These are phyloP conservation scores for Effrenium voratum DNA, from an alignment of 73 alveolate genomes.

Conservation along the genomic window DNA sequence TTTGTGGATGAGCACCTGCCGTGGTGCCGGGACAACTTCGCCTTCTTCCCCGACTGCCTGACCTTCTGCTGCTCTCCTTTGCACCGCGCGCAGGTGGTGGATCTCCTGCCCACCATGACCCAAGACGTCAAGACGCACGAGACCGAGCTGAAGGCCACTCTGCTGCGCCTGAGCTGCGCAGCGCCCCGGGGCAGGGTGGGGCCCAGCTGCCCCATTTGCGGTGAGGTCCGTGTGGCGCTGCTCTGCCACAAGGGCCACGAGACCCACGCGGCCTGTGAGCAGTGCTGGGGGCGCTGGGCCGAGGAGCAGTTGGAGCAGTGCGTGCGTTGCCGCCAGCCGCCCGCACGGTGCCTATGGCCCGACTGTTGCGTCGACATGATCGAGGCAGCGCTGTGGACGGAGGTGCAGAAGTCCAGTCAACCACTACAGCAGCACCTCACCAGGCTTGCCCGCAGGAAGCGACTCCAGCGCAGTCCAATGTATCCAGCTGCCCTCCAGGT, in stretches of 20 bases:
- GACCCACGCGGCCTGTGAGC: constrained; percentile 18
- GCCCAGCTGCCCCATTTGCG: constrained; percentile 14
- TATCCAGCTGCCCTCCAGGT: constrained; percentile 58
- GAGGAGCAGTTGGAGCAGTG: constrained; percentile 42
- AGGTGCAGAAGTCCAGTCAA: background rate
- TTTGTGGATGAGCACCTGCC: background rate
- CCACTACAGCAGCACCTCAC: background rate
- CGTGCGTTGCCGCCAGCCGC: background rate
- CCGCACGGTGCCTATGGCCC: constrained; percentile 46
- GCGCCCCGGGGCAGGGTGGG: constrained; percentile 11
- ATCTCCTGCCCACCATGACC: too few relatives aligned
- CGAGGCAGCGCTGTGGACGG: background rate
- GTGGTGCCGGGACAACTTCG: constrained; percentile 29
- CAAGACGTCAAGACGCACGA: too few relatives aligned
- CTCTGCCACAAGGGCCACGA: background rate
- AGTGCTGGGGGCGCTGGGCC: constrained; percentile 44
- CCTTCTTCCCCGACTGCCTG: too few relatives aligned
- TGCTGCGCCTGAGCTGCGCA: too few relatives aligned
- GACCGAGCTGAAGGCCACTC: too few relatives aligned
- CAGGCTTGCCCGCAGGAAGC: background rate
- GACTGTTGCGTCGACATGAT: background rate
- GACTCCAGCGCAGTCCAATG: constrained; percentile 34
- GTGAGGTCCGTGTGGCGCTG: constrained; percentile 7
- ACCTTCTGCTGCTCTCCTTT: too few relatives aligned
- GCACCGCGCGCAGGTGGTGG: too few relatives aligned